Base-by-base conservation (phyloP, 2,329 filamentous ascomycete species). In the Zymoseptoria tritici region DNA sequence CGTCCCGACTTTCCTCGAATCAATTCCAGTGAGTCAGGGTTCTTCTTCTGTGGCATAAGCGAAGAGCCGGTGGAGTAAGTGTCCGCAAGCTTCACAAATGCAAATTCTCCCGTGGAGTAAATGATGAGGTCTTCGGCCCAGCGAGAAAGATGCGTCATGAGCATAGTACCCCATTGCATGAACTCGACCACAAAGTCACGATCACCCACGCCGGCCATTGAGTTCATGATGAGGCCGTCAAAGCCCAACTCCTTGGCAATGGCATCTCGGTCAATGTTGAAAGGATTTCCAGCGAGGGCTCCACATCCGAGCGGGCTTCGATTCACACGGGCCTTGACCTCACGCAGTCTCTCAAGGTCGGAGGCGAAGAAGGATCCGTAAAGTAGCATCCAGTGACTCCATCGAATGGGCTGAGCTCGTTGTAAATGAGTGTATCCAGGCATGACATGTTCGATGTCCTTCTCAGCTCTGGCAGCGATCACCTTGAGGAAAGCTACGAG, bases 371-470 rank as follows among this genome's bases (percentile, higher is more conserved):
- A 83, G 55, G 84, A 83, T 55, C 83, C 89, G 71, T 91, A 87
- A 54, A 86, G 87, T 64, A 96, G 77, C 71, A 96, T 80, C 87
- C 87, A 93, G 71, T 94, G 90, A 58, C 82, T 85, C 88, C 88
- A 96, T 62, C 88, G 81, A 66, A 96, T 85, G 1, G 90, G 90
- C 76, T 89, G 83, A 3, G 90, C 90, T 57, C 89, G 86, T 77
- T 96, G 91, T 42, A 94, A 77, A 75, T 96, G 91, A 13, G 90
- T 95, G 77, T 96, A 96, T 2, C 89, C 89, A 1, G 91, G 91
- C 88, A 96, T 94, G 69, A 95, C 74, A 64, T 84, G 80, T 66
- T 89, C 86, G 64, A 92, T 85, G 69, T 94, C 89, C 42, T 79
- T 75, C 79, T 91, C 88, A 1, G 90, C 89, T 26, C 90, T 83